Conservation (phyloP, 2,329 filamentous ascomycete species). For the Arachnopeziza araneosa region DNA sequence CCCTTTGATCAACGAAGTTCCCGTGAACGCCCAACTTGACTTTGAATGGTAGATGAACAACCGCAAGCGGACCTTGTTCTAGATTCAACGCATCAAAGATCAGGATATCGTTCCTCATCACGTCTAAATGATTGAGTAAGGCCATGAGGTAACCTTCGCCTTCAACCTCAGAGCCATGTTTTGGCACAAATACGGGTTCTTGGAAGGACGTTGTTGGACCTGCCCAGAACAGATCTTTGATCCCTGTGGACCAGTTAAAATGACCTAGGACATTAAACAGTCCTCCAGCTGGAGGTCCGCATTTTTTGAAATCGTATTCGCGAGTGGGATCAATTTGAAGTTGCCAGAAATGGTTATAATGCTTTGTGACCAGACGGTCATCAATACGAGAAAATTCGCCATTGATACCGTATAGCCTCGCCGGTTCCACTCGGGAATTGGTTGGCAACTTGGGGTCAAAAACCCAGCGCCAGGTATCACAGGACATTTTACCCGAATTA, state of each 20-base stretch:
- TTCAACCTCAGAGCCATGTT: conserved; percentile 20
- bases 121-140: conserved; percentile 35
- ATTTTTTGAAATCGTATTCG: conserved; percentile 22
- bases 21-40: conserved; percentile 28
- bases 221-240: conserved; percentile 24
- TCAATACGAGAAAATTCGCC: conserved; percentile 23
- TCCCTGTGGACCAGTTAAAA: conserved; percentile 15
- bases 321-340: conserved; percentile 17
- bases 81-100: conserved; percentile 31
- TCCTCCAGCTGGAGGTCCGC: conserved; percentile 20
- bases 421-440: conserved; percentile 13
- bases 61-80: conserved; percentile 31
- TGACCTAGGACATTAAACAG: conserved; percentile 22
- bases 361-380: conserved; percentile 16
- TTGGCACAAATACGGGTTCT: conserved; percentile 29
- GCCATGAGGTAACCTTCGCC: conserved; percentile 31
- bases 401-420: conserved; percentile 13
- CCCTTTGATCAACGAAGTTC: conserved; percentile 19
- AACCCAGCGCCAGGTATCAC: conserved; percentile 27
- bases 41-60: conserved; percentile 31
- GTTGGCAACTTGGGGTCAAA: conserved; percentile 25
- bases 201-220: conserved; percentile 28
- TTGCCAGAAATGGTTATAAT: conserved; percentile 23
- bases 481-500: neutral
- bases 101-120: conserved; percentile 31